Evolutionary conservation across 768 basidiomycete genomes (phyloP).

Genomic region (Dioszegia hungarica): DNA sequence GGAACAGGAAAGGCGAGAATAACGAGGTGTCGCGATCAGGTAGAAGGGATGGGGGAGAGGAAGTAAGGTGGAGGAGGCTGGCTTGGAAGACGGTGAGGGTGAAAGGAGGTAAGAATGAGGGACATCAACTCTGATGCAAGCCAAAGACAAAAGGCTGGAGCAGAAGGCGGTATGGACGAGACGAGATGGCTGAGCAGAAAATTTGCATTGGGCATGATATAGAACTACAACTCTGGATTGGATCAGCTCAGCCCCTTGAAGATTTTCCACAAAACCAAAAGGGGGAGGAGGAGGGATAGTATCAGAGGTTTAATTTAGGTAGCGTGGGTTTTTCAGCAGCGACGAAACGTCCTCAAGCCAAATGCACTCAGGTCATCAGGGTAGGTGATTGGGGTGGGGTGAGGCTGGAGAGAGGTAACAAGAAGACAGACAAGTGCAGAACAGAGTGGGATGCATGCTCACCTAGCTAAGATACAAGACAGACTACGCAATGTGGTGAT

Average conservation of each 20-base stretch:
- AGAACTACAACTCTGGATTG: slow-evolving; percentile 12
- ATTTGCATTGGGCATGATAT: slow-evolving; percentile 1
- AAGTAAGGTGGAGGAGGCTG: too few species aligned
- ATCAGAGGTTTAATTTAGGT: slow-evolving; percentile 36
- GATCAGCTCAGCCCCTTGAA: not conserved
- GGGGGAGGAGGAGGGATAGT: not conserved
- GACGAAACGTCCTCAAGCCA: slow-evolving; percentile 43
- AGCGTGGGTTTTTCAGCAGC: slow-evolving; percentile 47
- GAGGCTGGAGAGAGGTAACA: not conserved
- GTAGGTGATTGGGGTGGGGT: not conserved
- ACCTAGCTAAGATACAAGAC: slow-evolving; percentile 16
- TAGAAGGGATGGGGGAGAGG: too few species aligned
- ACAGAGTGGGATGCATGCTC: slow-evolving; percentile 36
- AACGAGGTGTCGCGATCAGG: too few species aligned
- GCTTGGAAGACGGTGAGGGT: too few species aligned
- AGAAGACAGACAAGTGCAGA: not conserved
- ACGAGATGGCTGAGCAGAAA: too few species aligned
- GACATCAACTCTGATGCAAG: too few species aligned
- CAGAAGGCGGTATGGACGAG: too few species aligned
- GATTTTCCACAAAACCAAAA: not conserved
- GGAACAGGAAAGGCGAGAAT: too few species aligned
- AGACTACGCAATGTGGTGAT: not conserved
- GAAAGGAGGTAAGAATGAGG: too few species aligned
- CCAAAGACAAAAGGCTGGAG: too few species aligned
- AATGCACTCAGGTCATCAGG: slow-evolving; percentile 48